Evolutionary conservation across 805 yeast genomes (phyloP), one percentile per base, ranked within the genome.

Genomic region (Metschnikowia lochheadii): DNA sequence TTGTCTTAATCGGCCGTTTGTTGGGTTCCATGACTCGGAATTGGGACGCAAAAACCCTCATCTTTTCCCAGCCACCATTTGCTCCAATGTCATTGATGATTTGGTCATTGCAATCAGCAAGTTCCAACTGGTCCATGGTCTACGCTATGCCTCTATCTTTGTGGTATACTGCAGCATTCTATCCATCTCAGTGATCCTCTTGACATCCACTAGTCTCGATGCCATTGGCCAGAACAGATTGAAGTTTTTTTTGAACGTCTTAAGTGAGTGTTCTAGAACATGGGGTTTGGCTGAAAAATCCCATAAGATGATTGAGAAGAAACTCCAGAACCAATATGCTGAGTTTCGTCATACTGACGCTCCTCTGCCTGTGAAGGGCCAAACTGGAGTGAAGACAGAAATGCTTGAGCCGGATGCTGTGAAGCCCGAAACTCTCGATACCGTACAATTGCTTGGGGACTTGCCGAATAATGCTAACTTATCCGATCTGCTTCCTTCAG

Each of bases 1-100:
- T n/a, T 81, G 86, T 50, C 72, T 82, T 47, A 82, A 82, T 58
- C 69, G 83, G 39, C 86, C 85, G 2, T 82, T 82, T 56, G 74
- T 81, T 38, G 82, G 79, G 3, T 53, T 53, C 50, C 53, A 54
- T 41, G 47, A 53, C 34, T 46, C 48, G n/a, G 57, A 57, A 17
- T 44, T 44, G 39, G 46, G 40, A 7, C 13, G 46, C 14, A 31
- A 44, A 23, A 48, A 48, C 14, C 47, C 48, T 15, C 56, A 57
- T 26, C 62, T 68, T 37, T 58, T 68, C 3, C 77, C 78, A 0
- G 59, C 64, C 15, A 51, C 45, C 15, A 66, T 75, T 6, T 73
- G 80, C 49, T 48, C 63, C 3, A 66, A 65, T 20, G 76, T 72
- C 0, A 75, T 78, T 18, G 70, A 67, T 15, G 81, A 77, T 48